Evolutionary conservation across 495 filamentous ascomycete species (phyloP), one percentile per base, ranked within the genome.

Genomic region (Pyronema omphalodes): DNA sequence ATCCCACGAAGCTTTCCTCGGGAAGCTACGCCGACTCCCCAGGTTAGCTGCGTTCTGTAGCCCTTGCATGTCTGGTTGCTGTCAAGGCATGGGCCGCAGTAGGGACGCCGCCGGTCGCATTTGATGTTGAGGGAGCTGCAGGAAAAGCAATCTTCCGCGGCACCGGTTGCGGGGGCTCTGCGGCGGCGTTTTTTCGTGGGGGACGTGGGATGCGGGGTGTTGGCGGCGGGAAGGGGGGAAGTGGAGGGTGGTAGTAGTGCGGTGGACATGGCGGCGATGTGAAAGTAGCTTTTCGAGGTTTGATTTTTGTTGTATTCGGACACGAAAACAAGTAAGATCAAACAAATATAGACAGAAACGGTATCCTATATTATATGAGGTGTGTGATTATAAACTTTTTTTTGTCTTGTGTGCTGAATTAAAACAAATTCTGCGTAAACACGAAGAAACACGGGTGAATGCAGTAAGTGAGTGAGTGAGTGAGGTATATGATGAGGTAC

Each of bases 21-120:
- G 66, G 89, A 95, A 39, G 91, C 91, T 57, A 98, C 91, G 19
- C 91, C 91, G 37, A 98, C 83, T 9, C 89, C 91, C 91, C 91
- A 98, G 37, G 91, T 98, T 71, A 98, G 76, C 46, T 88, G 86
- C 17, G 91, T 96, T 70, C 93, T 91, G 73, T 98, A 98, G 56
- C 91, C 91, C 43, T 85, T 87, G 71, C 91, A 98, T 67, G 93
- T 87, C 64, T 86, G 89, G 53, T 87, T 85, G 55, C 82, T 71
- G 53, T 94, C 88, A 48, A 98, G 76, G 69, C 91, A 98, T 67
- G 86, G 88, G 44, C 86, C 87, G 67, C 91, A 98, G 67, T 95
- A 98, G 11, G 91, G 91, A 58, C 91, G 77, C 65, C 86, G 79
- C 50, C 91, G 80, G 69, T 98, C 91, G 71, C 91, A 98, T 67